Base-by-base conservation (phyloP, 495 filamentous ascomycete species). In the Geoglossum glabrum region DNA sequence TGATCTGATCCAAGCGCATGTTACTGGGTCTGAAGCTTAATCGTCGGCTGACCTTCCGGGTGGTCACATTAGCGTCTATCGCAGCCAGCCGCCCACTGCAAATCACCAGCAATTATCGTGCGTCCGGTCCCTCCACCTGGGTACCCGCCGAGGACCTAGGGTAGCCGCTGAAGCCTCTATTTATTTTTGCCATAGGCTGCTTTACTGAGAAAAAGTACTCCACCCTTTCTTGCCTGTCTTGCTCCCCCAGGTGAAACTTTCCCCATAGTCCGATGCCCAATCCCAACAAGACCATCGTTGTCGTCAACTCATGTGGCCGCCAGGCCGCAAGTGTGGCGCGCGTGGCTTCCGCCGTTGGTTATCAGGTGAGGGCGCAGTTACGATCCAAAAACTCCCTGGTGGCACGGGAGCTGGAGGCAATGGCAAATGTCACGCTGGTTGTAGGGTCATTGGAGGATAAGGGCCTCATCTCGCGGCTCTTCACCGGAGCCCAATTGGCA, bases 401-500 rank as follows among this genome's bases (percentile, higher is more conserved):
- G 19, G 60, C 58, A 25, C 47, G 43, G 46, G 60, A 62, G 30
- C 28, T 62, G 15, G 59, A 40, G 8, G 47, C 19, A 17, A 8
- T 62, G 19, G 43, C 17, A 1, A 55, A 61, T 30, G 60, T 62
- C 19, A 46, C 40, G 30, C 58, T 62, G 21, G 34, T 61, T 28
- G 40, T 33, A 15, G 60, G 60, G 13, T 46, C 59, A 30, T 26
- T 56, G 23, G 58, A 61, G 34, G 60, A 62, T 51, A 13, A 19
- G 13, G 65, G 70, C 3, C 71, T 98, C 55, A 84, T 98, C 66
- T 75, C 77, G 28, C 69, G 79, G 26, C 77, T 98, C 13, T 98
- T 97, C 74, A 68, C 74, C 11, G 86, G 86, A 61, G 86, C 86
- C 23, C 81, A 90, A 58, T 74, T 90, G 38, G 92, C 92, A 58